Conservation (phyloP, 345 rosid genomes). For the Euphorbia pulcherrima region DNA sequence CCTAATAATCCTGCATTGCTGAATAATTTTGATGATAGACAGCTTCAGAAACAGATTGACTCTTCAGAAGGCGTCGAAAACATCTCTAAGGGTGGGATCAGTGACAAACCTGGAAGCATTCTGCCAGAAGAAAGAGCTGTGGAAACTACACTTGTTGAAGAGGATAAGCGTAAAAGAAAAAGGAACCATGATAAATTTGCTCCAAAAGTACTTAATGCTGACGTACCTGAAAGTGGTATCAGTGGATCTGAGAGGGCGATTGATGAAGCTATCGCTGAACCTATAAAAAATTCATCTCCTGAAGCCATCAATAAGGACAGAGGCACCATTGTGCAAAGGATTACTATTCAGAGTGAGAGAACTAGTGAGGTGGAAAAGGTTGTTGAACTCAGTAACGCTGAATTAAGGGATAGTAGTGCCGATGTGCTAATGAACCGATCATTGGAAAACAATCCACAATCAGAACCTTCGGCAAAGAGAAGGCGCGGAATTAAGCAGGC, state of each 20-base stretch:
- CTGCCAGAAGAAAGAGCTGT: conserved; percentile 20
- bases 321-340: conserved; percentile 3
- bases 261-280: conserved; percentile 6
- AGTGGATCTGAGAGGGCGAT: conserved; percentile 9
- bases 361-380: conserved; percentile 15
- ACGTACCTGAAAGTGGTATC: conserved; percentile 6
- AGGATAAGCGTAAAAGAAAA: conserved; percentile 19
- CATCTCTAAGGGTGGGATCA: conserved; percentile 1
- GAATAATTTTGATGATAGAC: conserved; percentile 7
- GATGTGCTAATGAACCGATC: conserved; percentile 10
- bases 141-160: conserved; percentile 6
- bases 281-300: conserved; percentile 10
- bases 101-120: conserved; percentile 13
- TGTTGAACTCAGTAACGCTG: conserved; percentile 8
- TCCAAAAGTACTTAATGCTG: conserved; percentile 20
- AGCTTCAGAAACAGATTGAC: conserved; percentile 11
- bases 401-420: conserved; percentile 6
- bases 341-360: conserved; percentile 7
- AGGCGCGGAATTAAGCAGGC: conserved; percentile 14
- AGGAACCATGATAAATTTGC: conserved; percentile 14
- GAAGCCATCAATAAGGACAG: conserved; percentile 12
- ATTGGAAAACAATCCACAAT: conserved; percentile 17
- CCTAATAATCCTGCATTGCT: conserved; percentile 18
- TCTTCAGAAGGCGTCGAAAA: conserved; percentile 14
- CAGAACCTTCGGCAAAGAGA: conserved; percentile 26